These are phyloP conservation scores for Athelia psychrophila DNA, from an alignment of 1,284 basidiomycete genomes.

Conservation along the genomic window DNA sequence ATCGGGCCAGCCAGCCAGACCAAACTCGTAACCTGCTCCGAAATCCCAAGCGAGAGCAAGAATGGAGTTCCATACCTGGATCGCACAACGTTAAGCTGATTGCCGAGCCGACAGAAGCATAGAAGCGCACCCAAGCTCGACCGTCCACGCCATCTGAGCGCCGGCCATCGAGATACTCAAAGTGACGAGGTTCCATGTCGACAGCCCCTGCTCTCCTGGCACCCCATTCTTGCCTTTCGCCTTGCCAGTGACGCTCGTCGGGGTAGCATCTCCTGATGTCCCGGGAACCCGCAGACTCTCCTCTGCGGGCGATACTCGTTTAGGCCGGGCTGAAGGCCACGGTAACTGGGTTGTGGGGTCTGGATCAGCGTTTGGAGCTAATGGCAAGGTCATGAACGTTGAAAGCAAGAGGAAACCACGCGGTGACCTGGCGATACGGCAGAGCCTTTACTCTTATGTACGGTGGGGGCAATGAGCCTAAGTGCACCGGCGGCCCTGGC, in stretches of 20 bases:
- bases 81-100: slow-evolving; percentile 8
- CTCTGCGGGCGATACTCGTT: neutral
- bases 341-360: slow-evolving; percentile 73
- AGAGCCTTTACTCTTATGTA: too few species aligned
- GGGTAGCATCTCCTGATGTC: slow-evolving; percentile 13
- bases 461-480: too few species aligned
- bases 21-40: slow-evolving; percentile 87
- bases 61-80: slow-evolving; percentile 92
- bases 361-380: slow-evolving; percentile 56
- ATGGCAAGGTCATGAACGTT: slow-evolving; percentile 45
- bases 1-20: slow-evolving; percentile 98
- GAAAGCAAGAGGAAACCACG: neutral
- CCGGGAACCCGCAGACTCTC: slow-evolving; percentile 3
- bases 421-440: neutral
- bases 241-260: slow-evolving; percentile 14
- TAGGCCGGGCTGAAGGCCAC: slow-evolving; percentile 51
- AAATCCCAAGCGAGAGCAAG: slow-evolving; percentile 83
- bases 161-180: slow-evolving; percentile 85
- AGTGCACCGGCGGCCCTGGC: too few species aligned
- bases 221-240: slow-evolving; percentile 1
- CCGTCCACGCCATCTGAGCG: slow-evolving; percentile 91
- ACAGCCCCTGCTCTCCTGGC: slow-evolving; percentile 37
- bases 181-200: slow-evolving; percentile 74
- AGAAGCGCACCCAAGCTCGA: slow-evolving; percentile 76
- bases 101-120: too few species aligned